phyloP scores from a whole-genome alignment of 371 early-diverging fungal genomes.

The Mucor indicus region DNA sequence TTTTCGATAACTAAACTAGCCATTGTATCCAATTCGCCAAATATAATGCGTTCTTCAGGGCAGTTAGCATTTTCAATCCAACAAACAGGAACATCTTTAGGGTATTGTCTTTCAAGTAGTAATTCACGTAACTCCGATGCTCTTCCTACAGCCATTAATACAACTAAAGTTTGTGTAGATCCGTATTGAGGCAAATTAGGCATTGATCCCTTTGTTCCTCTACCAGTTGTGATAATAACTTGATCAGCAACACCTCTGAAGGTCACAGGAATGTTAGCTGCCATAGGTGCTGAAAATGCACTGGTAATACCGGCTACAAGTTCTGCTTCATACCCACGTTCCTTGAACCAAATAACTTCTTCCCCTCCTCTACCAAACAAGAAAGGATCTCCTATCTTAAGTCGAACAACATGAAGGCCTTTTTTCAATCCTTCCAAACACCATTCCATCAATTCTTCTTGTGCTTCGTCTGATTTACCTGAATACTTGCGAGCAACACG shows the following conservation, averaged over 20 bases:
- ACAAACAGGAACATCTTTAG: constrained; percentile 54
- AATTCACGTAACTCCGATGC: constrained; percentile 60
- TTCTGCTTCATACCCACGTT: constrained; percentile 64
- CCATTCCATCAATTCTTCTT: constrained; percentile 66
- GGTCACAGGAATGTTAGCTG: constrained; percentile 75
- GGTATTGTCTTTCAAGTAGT: constrained; percentile 54
- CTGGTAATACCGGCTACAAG: constrained; percentile 83
- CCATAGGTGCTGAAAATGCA: constrained; percentile 69
- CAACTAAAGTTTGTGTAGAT: constrained; percentile 68
- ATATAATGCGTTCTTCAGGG: constrained; percentile 56
- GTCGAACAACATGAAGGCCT: constrained; percentile 74
- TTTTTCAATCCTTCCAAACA: constrained; percentile 65
- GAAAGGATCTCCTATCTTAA: constrained; percentile 91
- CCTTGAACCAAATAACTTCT: constrained; percentile 74
- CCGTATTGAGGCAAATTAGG: constrained; percentile 71
- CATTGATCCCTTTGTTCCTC: constrained; percentile 67
- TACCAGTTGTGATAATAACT: constrained; percentile 79
- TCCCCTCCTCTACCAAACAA: constrained; percentile 93
- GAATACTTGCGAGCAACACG: constrained; percentile 69
- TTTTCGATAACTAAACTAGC: constrained; percentile 45
- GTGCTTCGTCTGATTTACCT: constrained; percentile 60
- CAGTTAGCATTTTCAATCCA: constrained; percentile 74
- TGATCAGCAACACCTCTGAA: constrained; percentile 79
- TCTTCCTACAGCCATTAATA: constrained; percentile 82
- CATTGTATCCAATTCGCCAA: constrained; percentile 55